Evolutionary conservation across 176 grass and related monocot genomes (phyloP), one percentile per base, ranked within the genome.

Genomic region (Eleusine coracana): DNA sequence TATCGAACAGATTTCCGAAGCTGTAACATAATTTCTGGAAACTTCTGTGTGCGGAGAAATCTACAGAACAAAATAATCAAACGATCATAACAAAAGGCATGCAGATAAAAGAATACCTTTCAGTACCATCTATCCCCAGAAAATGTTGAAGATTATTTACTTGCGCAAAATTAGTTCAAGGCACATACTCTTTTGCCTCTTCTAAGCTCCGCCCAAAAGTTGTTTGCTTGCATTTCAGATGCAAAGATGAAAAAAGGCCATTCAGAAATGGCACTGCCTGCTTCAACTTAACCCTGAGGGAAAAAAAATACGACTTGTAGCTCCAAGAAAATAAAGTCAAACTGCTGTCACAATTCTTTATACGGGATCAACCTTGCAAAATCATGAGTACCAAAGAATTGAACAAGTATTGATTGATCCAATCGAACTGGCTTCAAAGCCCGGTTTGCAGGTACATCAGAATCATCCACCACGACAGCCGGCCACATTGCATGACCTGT

Each of bases 401-500:
- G 96, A 71, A 99, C 96, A 74, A 92, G 77, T 77, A 99, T 89
- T 6, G 91, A 90, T 73, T 93, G 86, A 68, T 94, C 87, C 73
- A 82, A 74, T 39, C 87, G 85, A 77, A 75, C 75, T 71, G 89
- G 78, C 87, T 96, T 99, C 85, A 94, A 83, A 72, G 71, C 89
- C 40, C 83, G 62, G 11, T 83, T 88, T 38, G 82, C 46, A 48
- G 85, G 79, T 85, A 99, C 73, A 89, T 89, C 70, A 68, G 91
- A 99, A 63, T 99, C 97, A 81, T 90, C 87, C 23, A 96, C 89
- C 83, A 99, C 93, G 50, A 96, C 91, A 21, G 96, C 93, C 11
- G 97, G 93, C 97, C 97, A 99, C 91, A 96, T 96, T 77, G 97
- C 93, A 96, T 96, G 90, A 80, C 97, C 97, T 99, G 81, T 92